Evolutionary conservation across 331 rosid species (phyloP).

Genomic region (Malus hybrid): DNA sequence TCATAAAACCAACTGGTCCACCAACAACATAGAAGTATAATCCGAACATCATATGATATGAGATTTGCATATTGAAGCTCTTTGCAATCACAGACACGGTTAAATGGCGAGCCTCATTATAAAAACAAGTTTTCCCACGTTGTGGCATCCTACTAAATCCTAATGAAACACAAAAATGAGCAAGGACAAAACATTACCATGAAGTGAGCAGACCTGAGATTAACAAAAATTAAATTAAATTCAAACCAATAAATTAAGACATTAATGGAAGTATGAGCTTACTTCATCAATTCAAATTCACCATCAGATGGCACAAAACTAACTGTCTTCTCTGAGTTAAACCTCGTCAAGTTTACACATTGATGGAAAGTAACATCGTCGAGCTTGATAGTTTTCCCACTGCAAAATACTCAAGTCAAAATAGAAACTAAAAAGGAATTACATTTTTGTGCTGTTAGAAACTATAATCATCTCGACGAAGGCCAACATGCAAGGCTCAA

Average conservation of each 20-base stretch:
- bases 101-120: background rate
- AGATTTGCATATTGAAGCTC: background rate
- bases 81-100: background rate
- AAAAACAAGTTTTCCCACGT: background rate
- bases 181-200: background rate
- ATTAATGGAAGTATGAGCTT: conserved; percentile 20
- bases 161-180: background rate
- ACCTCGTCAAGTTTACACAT: conserved; percentile 97
- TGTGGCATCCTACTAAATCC: background rate
- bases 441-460: background rate
- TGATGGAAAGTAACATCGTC: conserved; percentile 99
- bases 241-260: background rate
- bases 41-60: background rate
- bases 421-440: background rate
- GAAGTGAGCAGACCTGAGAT: background rate
- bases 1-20: background rate
- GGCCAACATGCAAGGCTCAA: background rate
- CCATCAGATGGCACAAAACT: conserved; percentile 99
- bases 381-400: conserved; percentile 97
- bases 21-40: background rate
- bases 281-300: conserved; percentile 99
- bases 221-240: background rate
- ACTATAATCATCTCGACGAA: background rate
- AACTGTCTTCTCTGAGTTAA: conserved; percentile 96
- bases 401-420: conserved; percentile 32